phyloP scores from a whole-genome alignment of 164 flowering plant species.

The Chimonanthus praecox region DNA sequence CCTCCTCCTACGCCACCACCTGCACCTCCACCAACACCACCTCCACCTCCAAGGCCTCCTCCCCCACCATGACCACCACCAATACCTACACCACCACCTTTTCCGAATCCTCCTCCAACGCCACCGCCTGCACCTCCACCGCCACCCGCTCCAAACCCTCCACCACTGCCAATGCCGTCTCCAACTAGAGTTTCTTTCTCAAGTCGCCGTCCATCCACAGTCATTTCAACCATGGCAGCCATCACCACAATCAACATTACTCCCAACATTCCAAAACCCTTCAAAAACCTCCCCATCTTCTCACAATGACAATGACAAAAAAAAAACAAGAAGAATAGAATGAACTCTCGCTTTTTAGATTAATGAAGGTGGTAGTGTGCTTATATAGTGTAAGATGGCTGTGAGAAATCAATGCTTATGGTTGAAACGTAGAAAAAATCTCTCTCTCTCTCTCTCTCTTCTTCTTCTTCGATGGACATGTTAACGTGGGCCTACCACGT shows the following conservation, averaged over 20 bases:
- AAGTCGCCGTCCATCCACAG: constrained; percentile 4
- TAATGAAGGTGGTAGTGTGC: not conserved
- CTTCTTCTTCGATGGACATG: not conserved
- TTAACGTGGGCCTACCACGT: not conserved
- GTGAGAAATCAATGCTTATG: constrained; percentile 4
- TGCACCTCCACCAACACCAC: not conserved
- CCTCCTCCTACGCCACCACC: not conserved
- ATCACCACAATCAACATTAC: constrained; percentile 7
- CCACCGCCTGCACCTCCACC: constrained; percentile 1
- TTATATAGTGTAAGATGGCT: constrained; percentile 1
- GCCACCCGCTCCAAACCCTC: not conserved
- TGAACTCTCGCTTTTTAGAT: not conserved
- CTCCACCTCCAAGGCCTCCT: not conserved
- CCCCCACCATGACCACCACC: not conserved
- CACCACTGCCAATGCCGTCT: constrained; percentile 18
- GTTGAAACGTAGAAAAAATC: not conserved
- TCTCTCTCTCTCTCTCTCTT: not conserved
- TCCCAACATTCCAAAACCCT: constrained; percentile 6
- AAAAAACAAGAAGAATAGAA: not conserved
- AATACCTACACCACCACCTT: not conserved
- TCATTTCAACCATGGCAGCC: constrained; percentile 8
- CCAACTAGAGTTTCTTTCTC: constrained; percentile 14
- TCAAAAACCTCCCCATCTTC: constrained; percentile 13
- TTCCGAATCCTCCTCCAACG: not conserved
- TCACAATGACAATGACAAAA: not conserved